These are phyloP conservation scores for Thelonectria rubi DNA, from an alignment of 2,329 filamentous ascomycete species.

Conservation along the genomic window DNA sequence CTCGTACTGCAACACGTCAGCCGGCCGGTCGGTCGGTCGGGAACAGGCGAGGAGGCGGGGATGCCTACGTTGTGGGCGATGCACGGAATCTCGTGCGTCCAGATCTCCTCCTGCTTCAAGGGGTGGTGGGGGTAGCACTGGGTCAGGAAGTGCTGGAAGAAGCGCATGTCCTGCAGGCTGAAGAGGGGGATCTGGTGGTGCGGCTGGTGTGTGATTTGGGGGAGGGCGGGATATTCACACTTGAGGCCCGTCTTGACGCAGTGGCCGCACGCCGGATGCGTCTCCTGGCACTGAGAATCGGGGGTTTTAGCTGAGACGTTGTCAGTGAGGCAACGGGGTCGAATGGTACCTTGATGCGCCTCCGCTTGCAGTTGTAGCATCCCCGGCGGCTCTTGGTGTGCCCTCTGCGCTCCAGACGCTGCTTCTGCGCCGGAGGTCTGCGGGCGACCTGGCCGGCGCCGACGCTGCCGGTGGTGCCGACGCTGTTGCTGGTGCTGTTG, in stretches of 20 bases:
- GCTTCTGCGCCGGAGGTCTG: conserved; percentile 35
- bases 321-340: background rate
- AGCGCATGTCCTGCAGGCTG: conserved; percentile 70
- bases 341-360: conserved; percentile 66
- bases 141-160: conserved; percentile 73
- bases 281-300: conserved; percentile 69
- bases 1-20: conserved; percentile 59
- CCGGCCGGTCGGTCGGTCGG: background rate
- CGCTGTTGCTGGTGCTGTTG: conserved; percentile 20
- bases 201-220: conserved; percentile 64
- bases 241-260: conserved; percentile 69
- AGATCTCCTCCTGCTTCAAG: conserved; percentile 70
- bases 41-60: too few relatives aligned
- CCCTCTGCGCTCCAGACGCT: conserved; percentile 63
- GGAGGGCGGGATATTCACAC: conserved; percentile 68
- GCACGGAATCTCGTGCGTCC: conserved; percentile 73
- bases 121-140: conserved; percentile 71
- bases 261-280: conserved; percentile 68
- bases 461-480: conserved; percentile 19
- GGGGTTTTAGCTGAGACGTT: conserved; percentile 24
- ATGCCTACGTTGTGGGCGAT: conserved; percentile 69
- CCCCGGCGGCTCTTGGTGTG: conserved; percentile 73
- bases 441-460: conserved; percentile 24
- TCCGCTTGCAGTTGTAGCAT: conserved; percentile 73
- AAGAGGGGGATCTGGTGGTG: conserved; percentile 67